Percentiles rank a stretch among this genome's conserved stretches.
Conservation (phyloP, 2,329 filamentous ascomycete species). For the Cladosporium austrohemisphaericum region DNA sequence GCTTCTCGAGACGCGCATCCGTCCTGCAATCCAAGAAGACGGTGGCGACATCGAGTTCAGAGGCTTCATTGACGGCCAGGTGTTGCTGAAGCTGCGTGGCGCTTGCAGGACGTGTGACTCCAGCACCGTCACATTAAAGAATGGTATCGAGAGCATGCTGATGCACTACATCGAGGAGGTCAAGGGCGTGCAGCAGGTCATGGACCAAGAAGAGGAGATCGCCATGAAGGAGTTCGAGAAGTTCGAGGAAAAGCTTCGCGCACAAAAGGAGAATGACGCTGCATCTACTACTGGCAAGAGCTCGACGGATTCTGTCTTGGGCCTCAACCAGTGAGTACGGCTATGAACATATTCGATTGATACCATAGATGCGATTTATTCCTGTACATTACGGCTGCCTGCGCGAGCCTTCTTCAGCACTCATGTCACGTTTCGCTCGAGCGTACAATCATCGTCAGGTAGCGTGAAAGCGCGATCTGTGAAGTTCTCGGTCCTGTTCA, state of each 20-base stretch:
- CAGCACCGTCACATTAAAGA: constrained; percentile 93
- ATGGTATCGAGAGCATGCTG: constrained; percentile 96
- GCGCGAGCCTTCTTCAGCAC: no score
- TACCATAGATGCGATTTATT: constrained; percentile 4
- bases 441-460: no score
- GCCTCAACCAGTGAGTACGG: neutral
- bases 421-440: no score
- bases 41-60: constrained; percentile 95
- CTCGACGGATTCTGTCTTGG: constrained; percentile 47
- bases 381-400: constrained; percentile 1
- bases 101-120: constrained; percentile 95
- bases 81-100: constrained; percentile 68
- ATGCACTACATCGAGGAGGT: constrained; percentile 92
- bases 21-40: constrained; percentile 94
- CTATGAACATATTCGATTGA: no score
- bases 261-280: constrained; percentile 54
- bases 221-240: constrained; percentile 83
- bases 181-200: constrained; percentile 81
- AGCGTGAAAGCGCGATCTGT: no score
- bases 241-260: constrained; percentile 79
- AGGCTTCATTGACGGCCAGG: constrained; percentile 75
- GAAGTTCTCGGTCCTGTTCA: no score
- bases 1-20: constrained; percentile 87
- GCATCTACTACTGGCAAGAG: constrained; percentile 50
- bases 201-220: constrained; percentile 89